Base-by-base conservation (phyloP, 2,329 filamentous ascomycete species). In the Trichophyton benhamiae region DNA sequence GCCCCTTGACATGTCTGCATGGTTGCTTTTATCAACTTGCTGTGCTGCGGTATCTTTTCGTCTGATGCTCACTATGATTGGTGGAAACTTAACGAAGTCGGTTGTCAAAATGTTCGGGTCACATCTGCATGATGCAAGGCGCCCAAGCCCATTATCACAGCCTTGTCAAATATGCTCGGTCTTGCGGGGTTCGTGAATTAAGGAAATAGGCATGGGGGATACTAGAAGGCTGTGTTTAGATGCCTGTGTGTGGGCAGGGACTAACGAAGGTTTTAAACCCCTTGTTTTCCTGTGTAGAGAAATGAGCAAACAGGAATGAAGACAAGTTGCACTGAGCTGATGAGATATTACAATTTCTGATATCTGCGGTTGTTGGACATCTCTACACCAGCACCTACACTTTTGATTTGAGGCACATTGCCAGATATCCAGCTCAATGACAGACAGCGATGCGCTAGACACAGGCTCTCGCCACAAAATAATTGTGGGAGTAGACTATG, bases 401-500 rank as follows among this genome's bases (percentile, higher is more conserved):
- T 3, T 17, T 17, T 52, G 22, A 25, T 15, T 27, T 33, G 33
- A 38, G 33, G 33, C 7, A 15, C 3, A 15, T 9, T 33, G 22
- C n/a, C 2, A 33, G 8, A n/a, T 33, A 53, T 53, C 49, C 13
- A 13, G 22, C 49, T 15, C 49, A 33, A 53, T 30, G 27, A 33
- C 33, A 33, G 27, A 33, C 3, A 53, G 15, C 7, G 22, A 30
- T 53, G 7, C 22, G 11, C 17, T 33, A 27, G 49, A 53, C 27
- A 20, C 22, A 53, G 49, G 49, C 11, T 53, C 49, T 25, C 57
- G 42, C 17, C 60, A 62, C 52, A 64, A 64, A 17, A 64, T 66
- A 41, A 64, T 66, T 61, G 63, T 67, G 11, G 64, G 62, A 13
- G 62, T 67, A 17, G 66, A 67, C 57, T 67, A 63, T 58, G 66